A percentile compares a stretch with the other conserved stretches of the same genome.
These are phyloP conservation scores for Anisodus tanguticus DNA, from an alignment of 257 asterid genomes.

Conservation along the genomic window DNA sequence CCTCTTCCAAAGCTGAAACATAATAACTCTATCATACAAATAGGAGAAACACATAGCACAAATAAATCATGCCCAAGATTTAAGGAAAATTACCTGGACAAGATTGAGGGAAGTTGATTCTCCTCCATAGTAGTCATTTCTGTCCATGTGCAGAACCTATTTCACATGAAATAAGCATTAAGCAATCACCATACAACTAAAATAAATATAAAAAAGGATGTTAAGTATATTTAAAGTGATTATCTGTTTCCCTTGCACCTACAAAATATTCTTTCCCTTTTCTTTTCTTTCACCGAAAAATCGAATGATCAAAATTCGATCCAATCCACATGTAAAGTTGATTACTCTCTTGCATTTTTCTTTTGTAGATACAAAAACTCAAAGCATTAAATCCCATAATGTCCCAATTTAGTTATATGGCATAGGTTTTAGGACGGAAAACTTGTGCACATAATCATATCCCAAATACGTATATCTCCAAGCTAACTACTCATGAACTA, in stretches of 20 bases:
- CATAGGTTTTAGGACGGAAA: not conserved
- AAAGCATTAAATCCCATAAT: not conserved
- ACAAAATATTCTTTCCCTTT: not conserved
- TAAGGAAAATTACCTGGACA: conserved; percentile 59
- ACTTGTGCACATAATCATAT: not conserved
- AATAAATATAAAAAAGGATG: not conserved
- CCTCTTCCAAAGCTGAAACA: conserved; percentile 77
- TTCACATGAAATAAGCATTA: conserved; percentile 5
- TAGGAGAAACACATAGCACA: not conserved
- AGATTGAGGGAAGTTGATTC: conserved; percentile 84
- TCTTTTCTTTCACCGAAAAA: not conserved
- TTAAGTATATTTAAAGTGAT: not conserved
- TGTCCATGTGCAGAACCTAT: conserved; percentile 97
- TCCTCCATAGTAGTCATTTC: conserved; percentile 96
- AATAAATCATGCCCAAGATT: not conserved
- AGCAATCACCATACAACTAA: conserved; percentile 4
- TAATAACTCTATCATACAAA: conserved; percentile 17
- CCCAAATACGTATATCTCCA: not conserved
- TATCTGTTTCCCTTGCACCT: not conserved
- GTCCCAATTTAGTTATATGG: not conserved
- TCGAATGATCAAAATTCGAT: not conserved
- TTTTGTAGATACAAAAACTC: not conserved
- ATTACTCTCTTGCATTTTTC: not conserved
- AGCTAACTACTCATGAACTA: not conserved
- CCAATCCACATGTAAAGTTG: conserved; percentile 4